phyloP scores from a whole-genome alignment of 106 monocot genomes.

The Platanthera guangdongensis region DNA sequence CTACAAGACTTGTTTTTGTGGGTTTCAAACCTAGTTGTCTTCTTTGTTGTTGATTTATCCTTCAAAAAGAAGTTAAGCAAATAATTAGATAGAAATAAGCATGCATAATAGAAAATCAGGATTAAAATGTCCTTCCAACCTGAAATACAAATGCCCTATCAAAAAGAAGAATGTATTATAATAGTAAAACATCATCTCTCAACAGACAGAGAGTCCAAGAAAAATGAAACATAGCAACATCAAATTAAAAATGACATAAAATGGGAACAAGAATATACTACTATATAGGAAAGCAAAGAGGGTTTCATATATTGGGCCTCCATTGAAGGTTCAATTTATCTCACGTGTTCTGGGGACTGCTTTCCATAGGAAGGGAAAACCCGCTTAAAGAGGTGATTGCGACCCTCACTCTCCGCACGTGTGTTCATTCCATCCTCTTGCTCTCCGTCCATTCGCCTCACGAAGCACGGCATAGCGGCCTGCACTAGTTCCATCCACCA shows the following conservation, averaged over 20 bases:
- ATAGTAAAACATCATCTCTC: not conserved
- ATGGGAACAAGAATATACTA: no score
- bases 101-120: not conserved
- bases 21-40: not conserved
- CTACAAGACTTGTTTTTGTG: slow-evolving; percentile 26
- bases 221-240: not conserved
- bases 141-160: not conserved
- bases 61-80: slow-evolving; percentile 12
- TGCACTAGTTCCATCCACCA: no score
- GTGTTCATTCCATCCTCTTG: no score
- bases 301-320: no score
- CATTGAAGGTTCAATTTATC: no score
- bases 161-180: not conserved
- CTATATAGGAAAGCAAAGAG: no score
- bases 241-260: not conserved
- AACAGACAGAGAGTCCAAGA: not conserved
- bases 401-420: no score
- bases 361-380: no score
- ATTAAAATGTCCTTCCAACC: not conserved
- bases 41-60: slow-evolving; percentile 13
- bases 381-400: no score
- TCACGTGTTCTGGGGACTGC: no score
- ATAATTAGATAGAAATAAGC: not conserved
- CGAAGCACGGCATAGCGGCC: no score
- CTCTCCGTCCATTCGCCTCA: no score